Evolutionary conservation across 805 yeast genomes (phyloP), one percentile per base, ranked within the genome.

Genomic region (Wickerhamomyces alni): DNA sequence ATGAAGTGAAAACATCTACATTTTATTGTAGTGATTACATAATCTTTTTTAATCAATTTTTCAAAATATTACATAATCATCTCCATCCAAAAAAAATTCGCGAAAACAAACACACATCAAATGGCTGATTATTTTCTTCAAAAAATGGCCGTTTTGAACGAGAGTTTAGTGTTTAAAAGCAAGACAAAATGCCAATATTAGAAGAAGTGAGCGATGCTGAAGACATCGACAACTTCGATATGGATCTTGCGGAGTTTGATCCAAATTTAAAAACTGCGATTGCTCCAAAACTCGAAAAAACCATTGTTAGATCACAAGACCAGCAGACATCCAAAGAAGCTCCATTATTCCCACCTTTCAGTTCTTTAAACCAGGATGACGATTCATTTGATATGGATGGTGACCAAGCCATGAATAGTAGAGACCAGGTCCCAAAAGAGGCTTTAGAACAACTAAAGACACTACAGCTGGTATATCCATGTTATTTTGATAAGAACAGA

Each of bases 201-300:
- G 94, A 84, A 58, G 89, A 83, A 51, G 78, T 84, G 42, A 70
- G 67, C 41, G 88, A 82, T 58, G 84, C 78, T 54, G 94, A 86
- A 47, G 89, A 82, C 52, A 79, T 91, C 63, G 97, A 89, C 57
- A 81, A 88, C 65, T 70, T 87, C 79, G 96, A 91, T 53, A 82
- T 87, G 85, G 96, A 89, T 62, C 69, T 89, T 21, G 94, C 95
- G 4, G 94, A 91, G 65, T 83, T 87, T 47, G 97, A 88, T 61
- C 88, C 82, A 18, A 60, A 63, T 30, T 63, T 83, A 46, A 70
- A 61, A 31, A 81, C 91, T 0, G 85, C 91, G 8, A 63, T 82
- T 17, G 89, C 89, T 1, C 87, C 88, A 36, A 69, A 73, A 50
- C 74, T 80, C 17, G 71, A 72, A 45, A 83, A 87, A 28, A 61